Conservation (phyloP, 257 asterid genomes). For the Solanum habrochaites region DNA sequence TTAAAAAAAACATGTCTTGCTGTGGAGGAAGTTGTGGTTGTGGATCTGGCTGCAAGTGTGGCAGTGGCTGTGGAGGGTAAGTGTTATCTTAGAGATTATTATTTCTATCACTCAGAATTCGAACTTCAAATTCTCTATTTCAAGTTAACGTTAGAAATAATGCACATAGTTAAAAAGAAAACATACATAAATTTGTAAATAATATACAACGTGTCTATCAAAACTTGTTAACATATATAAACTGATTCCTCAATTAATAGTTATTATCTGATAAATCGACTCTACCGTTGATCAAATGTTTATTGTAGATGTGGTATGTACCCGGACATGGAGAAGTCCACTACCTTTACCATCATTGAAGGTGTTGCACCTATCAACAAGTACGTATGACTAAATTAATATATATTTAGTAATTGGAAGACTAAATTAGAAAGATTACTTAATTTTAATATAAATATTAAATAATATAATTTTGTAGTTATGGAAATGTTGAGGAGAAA, state of each 20-base stretch:
- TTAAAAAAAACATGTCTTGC: conserved; percentile 34
- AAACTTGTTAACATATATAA: neutral
- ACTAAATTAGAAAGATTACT: neutral
- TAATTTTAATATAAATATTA: neutral
- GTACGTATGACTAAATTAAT: neutral
- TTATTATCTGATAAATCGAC: no score
- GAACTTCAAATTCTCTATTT: neutral
- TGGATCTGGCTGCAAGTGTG: conserved; percentile 56
- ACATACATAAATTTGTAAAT: neutral
- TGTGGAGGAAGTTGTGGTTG: conserved; percentile 67
- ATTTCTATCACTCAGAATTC: no score
- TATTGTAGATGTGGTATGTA: conserved; percentile 9
- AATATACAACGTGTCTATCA: neutral
- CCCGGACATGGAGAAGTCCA: conserved; percentile 5
- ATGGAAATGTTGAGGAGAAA: neutral
- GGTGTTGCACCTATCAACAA: conserved; percentile 11
- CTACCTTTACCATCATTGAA: conserved; percentile 4
- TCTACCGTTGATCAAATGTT: neutral
- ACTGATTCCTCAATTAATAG: neutral
- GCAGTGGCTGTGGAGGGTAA: conserved; percentile 55
- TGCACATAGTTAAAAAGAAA: neutral
- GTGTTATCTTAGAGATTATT: neutral
- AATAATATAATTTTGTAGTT: neutral
- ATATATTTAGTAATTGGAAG: neutral
- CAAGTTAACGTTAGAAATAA: neutral